Percentiles rank a stretch among this genome's conserved stretches.
These are phyloP conservation scores for Ophiocordyceps camponoti-floridani DNA, from an alignment of 2,329 filamentous ascomycete species.

Conservation along the genomic window DNA sequence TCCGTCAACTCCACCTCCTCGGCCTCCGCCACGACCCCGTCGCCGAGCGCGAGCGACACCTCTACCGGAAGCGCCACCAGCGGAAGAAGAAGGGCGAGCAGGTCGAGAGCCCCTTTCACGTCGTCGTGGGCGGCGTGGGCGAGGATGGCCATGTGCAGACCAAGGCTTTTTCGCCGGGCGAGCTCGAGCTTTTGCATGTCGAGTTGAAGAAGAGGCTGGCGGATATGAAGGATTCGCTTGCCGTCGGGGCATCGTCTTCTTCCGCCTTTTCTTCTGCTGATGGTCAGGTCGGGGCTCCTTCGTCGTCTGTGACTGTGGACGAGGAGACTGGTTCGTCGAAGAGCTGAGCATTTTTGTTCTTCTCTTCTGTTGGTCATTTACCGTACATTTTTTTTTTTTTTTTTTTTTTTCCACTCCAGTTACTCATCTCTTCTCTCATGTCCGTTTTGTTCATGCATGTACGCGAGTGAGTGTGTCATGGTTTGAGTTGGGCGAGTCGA, in stretches of 20 bases:
- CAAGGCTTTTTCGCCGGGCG: neutral
- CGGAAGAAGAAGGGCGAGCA: no score
- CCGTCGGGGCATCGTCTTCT: neutral
- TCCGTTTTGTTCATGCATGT: no score
- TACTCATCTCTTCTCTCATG: no score
- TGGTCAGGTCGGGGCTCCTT: neutral
- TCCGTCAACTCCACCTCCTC: slow-evolving; percentile 4
- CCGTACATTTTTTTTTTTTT: neutral
- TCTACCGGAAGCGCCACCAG: neutral
- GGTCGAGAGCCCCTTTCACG: slow-evolving; percentile 2
- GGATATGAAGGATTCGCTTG: neutral
- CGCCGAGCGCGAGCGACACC: neutral
- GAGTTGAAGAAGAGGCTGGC: slow-evolving; percentile 1
- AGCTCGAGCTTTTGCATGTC: slow-evolving; percentile 2
- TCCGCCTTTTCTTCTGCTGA: neutral
- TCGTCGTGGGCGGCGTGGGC: neutral
- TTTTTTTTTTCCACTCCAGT: neutral
- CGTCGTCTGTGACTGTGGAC: neutral
- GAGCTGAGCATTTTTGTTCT: neutral
- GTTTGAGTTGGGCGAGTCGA: no score
- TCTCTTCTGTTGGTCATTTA: neutral
- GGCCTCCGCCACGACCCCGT: neutral
- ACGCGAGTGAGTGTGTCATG: no score
- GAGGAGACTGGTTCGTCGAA: neutral
- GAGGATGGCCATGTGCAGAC: neutral